Evolutionary conservation across 2,329 filamentous ascomycete species (phyloP), one percentile per base, ranked within the genome.

Genomic region (Neonectria magnoliae): DNA sequence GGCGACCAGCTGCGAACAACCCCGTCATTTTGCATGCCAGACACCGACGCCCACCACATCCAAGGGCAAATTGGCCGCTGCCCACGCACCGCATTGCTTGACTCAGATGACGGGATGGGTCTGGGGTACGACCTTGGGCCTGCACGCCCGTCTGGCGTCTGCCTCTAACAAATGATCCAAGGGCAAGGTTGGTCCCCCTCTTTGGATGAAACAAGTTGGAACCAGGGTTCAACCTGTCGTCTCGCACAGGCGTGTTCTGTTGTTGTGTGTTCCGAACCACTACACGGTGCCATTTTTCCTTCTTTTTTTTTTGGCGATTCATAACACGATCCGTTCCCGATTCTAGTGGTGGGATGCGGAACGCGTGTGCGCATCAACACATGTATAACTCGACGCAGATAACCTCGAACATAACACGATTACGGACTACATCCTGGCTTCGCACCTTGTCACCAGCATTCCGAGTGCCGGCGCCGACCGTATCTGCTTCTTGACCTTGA

Each of bases 201-300:
- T 45, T 45, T 64, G 51, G 44, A 56, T 69, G 69, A 72, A 73
- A 73, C 67, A 73, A 65, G 66, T 62, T 65, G 57, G 62, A 60
- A 31, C 68, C 33, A 48, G 70, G 70, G 63, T 67, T 59, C 58
- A 44, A 57, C 52, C 58, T 27, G 47, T 57, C 33, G 33, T 36
- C 59, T 62, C 42, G 44, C 31, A 22, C 48, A 29, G 18, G 47
- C 52, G 52, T 38, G 54, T 44, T 16, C 20, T 45, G 29, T 58
- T 63, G 33, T 53, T 52, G 29, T 31, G 25, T 27, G 29, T 25
- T 29, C 13, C 7, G 33, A 50, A 51, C 27, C 47, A 33, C 18
- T 31, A 51, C 56, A 45, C 33, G 25, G 31, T 22, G 48, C 16
- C 29, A 1, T 22, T 45, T 38, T 18, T 27, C 27, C 4, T 47